Base-by-base conservation (phyloP, 2,329 filamentous ascomycete genomes). In the Monosporascus ibericus region DNA sequence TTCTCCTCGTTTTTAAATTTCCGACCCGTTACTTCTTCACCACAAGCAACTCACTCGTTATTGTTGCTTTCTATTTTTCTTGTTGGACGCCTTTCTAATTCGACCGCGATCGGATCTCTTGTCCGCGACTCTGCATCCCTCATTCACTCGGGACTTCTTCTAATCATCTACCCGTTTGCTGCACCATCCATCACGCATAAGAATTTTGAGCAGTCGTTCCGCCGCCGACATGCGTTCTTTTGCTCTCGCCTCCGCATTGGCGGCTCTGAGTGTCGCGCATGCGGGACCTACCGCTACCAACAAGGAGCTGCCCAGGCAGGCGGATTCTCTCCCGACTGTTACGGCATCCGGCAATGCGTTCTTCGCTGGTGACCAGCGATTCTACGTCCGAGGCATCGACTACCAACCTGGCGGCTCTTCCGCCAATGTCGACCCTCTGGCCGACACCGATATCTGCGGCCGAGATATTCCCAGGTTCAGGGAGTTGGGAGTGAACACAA, bases 401-500 rank as follows among this genome's bases (percentile, higher is more conserved):
- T 84, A 84, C 69, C 80, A 84, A 67, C 81, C 81, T n/a, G 81
- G 80, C 55, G 81, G 80, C 57, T 78, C 79, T 27, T 76, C 79
- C 3, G 70, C 69, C 55, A 74, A 75, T 60, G 49, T 61, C n/a
- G 91, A 96, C 67, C 90, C 91, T 55, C 85, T 96, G 50, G 85
- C 88, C 56, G 85, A 95, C 63, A 66, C 75, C 24, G 71, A 71
- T 3, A 73, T 78, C 65, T 96, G 92, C 81, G 79, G 82, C 69
- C 87, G 91, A 59, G 90, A 95, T 66, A 87, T 96, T 62, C 72
- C 75, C 49, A 78, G 90, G 68, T 95, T 96, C 83, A 82, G 89
- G 76, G 81, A 90, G 60, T 79, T 96, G 48, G 90, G 91, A 48
- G 76, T 96, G 73, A 96, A 96, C 78, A 91, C 90, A 25, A 79